Base-by-base conservation (phyloP, 805 yeast genomes). In the Spathaspora girioi region DNA sequence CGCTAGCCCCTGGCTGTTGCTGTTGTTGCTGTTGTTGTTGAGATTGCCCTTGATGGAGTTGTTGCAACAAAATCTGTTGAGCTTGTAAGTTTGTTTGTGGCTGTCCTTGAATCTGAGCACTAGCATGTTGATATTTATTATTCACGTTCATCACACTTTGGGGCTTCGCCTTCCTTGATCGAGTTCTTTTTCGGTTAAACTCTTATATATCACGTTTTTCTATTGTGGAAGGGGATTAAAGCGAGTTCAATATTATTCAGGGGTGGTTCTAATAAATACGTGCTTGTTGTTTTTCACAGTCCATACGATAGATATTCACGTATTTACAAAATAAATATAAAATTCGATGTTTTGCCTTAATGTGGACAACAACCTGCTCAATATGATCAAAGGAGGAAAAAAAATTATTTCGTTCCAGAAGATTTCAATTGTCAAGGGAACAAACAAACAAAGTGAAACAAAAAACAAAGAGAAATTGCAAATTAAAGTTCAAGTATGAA, bases 41-140 rank as follows among this genome's bases (percentile, higher is more conserved):
- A 26, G 63, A 44, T 46, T 65, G 73, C 12, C 72, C 73, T 46
- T 70, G 75, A 52, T 71, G 78, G 48, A 73, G 65, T 54, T 71
- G 77, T 57, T 71, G 77, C 49, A 72, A 64, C 54, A 73, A 64
- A 15, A 71, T 63, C 56, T 73, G 78, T 54, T 74, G 78, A 27
- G 76, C 72, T 49, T 73, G 78, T 48, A 71, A 57, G 52, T 65
- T 69, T 11, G 66, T 65, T 53, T 60, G 72, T 32, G 61, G 73
- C 38, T 60, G 74, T 26, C 67, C 70, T 47, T 62, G 69, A 17
- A 53, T 62, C 32, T 59, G 64, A 35, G 40, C 40, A 35, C 15
- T 18, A 35, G 58, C 52, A 49, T 56, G 70, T 67, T 51, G 78
- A 66, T 50, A 75, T 66, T 53, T 73, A 50, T 63, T 69, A 48